phyloP scores from a whole-genome alignment of 225 moss, liverwort and hornwort genomes.

The Polytrichum commune region DNA sequence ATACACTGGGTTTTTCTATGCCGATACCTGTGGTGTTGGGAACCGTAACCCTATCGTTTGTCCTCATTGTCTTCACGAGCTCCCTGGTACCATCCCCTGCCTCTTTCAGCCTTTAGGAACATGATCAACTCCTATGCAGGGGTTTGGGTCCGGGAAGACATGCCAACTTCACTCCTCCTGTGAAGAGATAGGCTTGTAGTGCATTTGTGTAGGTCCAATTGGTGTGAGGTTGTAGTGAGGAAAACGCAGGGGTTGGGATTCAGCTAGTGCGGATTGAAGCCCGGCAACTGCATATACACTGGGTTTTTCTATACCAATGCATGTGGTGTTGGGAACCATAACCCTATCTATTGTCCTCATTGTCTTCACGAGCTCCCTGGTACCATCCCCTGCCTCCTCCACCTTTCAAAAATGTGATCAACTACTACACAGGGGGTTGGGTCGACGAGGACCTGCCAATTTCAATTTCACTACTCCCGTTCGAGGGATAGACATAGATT shows the following conservation, averaged over 20 bases:
- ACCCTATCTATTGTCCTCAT: slow-evolving; percentile 34
- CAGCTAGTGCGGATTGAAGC: background rate
- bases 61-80: too few relatives aligned
- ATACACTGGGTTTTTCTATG: too few relatives aligned
- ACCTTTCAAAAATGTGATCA: too few relatives aligned
- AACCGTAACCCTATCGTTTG: too few relatives aligned
- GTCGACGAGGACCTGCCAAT: background rate
- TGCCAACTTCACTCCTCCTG: background rate
- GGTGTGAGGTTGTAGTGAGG: background rate
- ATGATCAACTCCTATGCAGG: too few relatives aligned
- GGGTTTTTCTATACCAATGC: too few relatives aligned
- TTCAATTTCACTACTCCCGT: background rate
- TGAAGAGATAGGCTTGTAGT: background rate
- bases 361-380: slow-evolving; percentile 80
- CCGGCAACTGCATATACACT: background rate
- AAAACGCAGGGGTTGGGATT: background rate
- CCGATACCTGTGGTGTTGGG: too few relatives aligned
- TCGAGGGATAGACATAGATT: background rate
- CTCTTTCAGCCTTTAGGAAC: too few relatives aligned
- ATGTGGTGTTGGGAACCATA: too few relatives aligned
- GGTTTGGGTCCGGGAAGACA: background rate
- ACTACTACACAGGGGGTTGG: background rate
- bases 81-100: too few relatives aligned
- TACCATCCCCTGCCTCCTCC: background rate
- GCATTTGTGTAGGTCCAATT: background rate